phyloP scores from a whole-genome alignment of 2,329 filamentous ascomycete genomes.

The Colletotrichum melonis region DNA sequence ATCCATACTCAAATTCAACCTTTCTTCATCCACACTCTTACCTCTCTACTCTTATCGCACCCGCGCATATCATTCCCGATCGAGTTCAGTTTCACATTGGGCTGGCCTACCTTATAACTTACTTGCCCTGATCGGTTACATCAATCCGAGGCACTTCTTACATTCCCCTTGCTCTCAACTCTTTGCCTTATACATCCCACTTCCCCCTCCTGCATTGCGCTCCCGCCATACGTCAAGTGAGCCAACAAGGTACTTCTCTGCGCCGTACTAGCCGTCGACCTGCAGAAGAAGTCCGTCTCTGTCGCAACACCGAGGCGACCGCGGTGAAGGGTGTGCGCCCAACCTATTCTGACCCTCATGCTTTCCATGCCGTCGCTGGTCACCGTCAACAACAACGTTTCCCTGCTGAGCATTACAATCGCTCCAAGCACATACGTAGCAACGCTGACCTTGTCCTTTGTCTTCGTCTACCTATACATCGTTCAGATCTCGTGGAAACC shows the following conservation, averaged over 20 bases:
- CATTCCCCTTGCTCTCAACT: not conserved
- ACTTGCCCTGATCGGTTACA: not conserved
- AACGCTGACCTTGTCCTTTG: conserved; percentile 59
- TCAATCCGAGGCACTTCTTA: not conserved
- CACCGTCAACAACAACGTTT: conserved; percentile 71
- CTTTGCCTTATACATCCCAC: not conserved
- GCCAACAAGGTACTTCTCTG: conserved; percentile 12
- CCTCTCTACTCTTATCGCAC: not conserved
- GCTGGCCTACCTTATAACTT: not conserved
- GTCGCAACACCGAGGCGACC: conserved; percentile 30
- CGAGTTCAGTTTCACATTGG: not conserved
- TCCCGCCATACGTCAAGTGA: conserved; percentile 1
- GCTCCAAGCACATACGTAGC: conserved; percentile 69
- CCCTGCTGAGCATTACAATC: conserved; percentile 68
- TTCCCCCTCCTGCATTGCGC: not conserved
- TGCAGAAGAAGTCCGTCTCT: conserved; percentile 5
- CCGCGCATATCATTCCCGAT: conserved; percentile 4
- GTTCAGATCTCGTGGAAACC: conserved; percentile 44
- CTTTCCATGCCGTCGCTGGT: conserved; percentile 68
- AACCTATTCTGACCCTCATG: conserved; percentile 15
- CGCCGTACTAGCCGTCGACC: not conserved
- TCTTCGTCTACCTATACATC: conserved; percentile 63
- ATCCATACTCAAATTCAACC: conserved; percentile 21
- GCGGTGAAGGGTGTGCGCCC: conserved; percentile 9
- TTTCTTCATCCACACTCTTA: not conserved